phyloP scores from a whole-genome alignment of 2,329 filamentous ascomycete genomes.

The Fusarium proliferatum region DNA sequence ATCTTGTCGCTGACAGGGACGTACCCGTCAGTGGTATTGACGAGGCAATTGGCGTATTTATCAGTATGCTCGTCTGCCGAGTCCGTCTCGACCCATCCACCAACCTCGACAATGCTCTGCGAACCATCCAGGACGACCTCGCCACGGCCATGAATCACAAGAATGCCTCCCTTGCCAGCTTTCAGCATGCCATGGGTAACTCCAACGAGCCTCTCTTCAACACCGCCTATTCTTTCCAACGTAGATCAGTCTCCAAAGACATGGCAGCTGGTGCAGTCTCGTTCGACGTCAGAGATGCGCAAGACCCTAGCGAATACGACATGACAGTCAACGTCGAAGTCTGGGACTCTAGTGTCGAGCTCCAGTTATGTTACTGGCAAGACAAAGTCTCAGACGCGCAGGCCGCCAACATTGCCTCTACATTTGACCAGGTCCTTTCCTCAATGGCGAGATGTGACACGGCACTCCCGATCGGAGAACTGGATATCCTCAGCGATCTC shows the following conservation, averaged over 20 bases:
- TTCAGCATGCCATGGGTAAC: not conserved
- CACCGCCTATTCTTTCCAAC: conserved; percentile 40
- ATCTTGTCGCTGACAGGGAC: conserved; percentile 17
- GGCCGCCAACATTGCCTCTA: conserved; percentile 31
- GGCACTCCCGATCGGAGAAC: conserved; percentile 11
- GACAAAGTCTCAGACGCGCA: conserved; percentile 36
- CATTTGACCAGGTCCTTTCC: conserved; percentile 31
- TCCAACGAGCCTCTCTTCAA: conserved; percentile 31
- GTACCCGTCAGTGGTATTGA: conserved; percentile 4
- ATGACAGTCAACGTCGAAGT: conserved; percentile 39
- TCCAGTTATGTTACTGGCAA: conserved; percentile 41
- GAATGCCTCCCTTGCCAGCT: conserved; percentile 14
- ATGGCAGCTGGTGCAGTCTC: conserved; percentile 22
- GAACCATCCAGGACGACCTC: conserved; percentile 4
- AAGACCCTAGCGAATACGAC: conserved; percentile 38
- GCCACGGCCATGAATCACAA: conserved; percentile 12
- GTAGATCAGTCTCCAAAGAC: conserved; percentile 21
- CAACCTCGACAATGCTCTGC: not conserved
- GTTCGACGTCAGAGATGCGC: conserved; percentile 25
- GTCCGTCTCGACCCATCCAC: not conserved
- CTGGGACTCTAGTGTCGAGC: conserved; percentile 31
- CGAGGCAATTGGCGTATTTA: conserved; percentile 27
- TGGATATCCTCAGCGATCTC: conserved; percentile 30
- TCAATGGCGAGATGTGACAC: not conserved
- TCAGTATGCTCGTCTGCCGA: conserved; percentile 31